Percentiles rank a stretch among this genome's conserved stretches.
phyloP scores from a whole-genome alignment of 129 eudicot genomes.

The Cynara cardunculus region DNA sequence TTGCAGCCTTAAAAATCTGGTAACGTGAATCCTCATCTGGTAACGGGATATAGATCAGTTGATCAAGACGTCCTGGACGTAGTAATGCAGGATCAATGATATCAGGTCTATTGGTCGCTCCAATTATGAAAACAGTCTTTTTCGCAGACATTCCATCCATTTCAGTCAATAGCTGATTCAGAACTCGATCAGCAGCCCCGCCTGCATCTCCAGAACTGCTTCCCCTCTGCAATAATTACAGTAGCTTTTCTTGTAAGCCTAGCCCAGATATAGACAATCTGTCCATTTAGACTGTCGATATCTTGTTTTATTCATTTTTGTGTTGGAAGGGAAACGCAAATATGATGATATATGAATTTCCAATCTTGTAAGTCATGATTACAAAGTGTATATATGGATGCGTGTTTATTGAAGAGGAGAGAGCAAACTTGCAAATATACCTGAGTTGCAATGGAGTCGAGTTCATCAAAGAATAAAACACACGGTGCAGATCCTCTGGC shows the following conservation, averaged over 20 bases:
- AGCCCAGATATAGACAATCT: too few species aligned
- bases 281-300: too few species aligned
- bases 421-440: not conserved
- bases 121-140: slow-evolving; percentile 13
- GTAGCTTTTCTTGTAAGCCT: too few species aligned
- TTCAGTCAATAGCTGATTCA: slow-evolving; percentile 22
- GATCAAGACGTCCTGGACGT: slow-evolving; percentile 20
- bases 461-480: slow-evolving; percentile 38
- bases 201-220: slow-evolving; percentile 16
- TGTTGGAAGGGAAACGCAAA: too few species aligned
- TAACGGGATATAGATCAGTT: slow-evolving; percentile 27
- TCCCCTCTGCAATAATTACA: slow-evolving; percentile 19
- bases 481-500: slow-evolving; percentile 37
- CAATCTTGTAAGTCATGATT: not conserved
- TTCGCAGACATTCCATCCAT: slow-evolving; percentile 22
- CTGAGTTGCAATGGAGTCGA: slow-evolving; percentile 32
- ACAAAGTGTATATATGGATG: too few species aligned
- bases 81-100: slow-evolving; percentile 14
- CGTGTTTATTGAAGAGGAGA: too few species aligned
- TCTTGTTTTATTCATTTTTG: too few species aligned
- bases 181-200: slow-evolving; percentile 29
- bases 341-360: not conserved
- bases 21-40: slow-evolving; percentile 26
- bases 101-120: slow-evolving; percentile 11
- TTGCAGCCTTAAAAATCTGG: slow-evolving; percentile 26